Conservation (phyloP, 306 rosid species). For the Oemleria cerasiformis region DNA sequence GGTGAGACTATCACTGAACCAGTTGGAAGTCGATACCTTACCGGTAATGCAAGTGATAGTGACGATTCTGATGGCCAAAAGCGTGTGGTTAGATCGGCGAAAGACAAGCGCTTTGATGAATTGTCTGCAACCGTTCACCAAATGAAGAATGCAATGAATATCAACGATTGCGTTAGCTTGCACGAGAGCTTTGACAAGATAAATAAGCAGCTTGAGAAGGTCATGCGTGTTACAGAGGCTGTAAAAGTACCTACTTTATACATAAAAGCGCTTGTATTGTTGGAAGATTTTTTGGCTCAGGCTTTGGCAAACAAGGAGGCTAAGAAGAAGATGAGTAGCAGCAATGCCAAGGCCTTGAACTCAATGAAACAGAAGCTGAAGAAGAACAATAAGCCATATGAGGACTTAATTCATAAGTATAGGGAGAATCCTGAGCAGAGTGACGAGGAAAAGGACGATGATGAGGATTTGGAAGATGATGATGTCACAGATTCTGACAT, state of each 20-base stretch:
- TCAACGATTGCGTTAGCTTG: slow-evolving; percentile 95
- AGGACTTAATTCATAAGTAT: slow-evolving; percentile 62
- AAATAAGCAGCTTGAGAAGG: slow-evolving; percentile 93
- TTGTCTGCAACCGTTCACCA: slow-evolving; percentile 81
- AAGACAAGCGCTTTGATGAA: slow-evolving; percentile 90
- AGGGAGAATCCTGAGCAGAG: slow-evolving; percentile 78
- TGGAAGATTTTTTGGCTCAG: slow-evolving; percentile 78
- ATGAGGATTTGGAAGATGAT: slow-evolving; percentile 50
- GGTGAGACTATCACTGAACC: slow-evolving; percentile 38
- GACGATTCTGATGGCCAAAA: slow-evolving; percentile 66
- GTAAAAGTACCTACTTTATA: slow-evolving; percentile 71
- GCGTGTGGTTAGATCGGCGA: slow-evolving; percentile 74
- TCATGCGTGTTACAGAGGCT: slow-evolving; percentile 84
- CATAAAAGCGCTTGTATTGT: slow-evolving; percentile 83
- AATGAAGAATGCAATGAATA: slow-evolving; percentile 95
- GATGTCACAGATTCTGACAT: slow-evolving; percentile 51
- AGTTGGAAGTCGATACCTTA: slow-evolving; percentile 35
- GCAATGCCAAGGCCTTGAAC: slow-evolving; percentile 97
- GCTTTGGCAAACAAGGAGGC: slow-evolving; percentile 96
- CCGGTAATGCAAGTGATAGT: slow-evolving; percentile 51
- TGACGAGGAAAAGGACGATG: slow-evolving; percentile 66
- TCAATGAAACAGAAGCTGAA: slow-evolving; percentile 96
- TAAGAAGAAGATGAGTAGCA: slow-evolving; percentile 95
- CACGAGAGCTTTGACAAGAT: slow-evolving; percentile 94
- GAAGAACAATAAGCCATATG: slow-evolving; percentile 92